phyloP scores from a whole-genome alignment of 2,329 filamentous ascomycete species.

The Colletotrichum caudatum region DNA sequence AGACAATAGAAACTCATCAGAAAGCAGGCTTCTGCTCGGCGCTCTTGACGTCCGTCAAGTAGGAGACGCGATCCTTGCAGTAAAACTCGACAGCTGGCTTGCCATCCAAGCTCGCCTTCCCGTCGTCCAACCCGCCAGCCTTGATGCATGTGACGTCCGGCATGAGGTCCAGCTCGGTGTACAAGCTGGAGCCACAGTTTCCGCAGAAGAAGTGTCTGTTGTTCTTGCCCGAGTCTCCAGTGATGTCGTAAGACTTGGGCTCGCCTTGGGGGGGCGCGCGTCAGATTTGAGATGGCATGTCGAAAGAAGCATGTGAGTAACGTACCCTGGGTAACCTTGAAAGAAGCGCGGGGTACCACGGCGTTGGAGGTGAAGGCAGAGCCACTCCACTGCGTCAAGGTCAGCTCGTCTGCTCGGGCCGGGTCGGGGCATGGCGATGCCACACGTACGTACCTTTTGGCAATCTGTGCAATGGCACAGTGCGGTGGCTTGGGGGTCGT shows the following conservation, averaged over 20 bases:
- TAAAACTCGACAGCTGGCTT: slow-evolving; percentile 66
- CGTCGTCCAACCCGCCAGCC: slow-evolving; percentile 63
- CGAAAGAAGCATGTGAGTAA: not conserved
- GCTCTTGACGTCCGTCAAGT: slow-evolving; percentile 55
- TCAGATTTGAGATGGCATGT: not conserved
- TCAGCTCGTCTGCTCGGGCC: not conserved
- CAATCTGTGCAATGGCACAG: slow-evolving; percentile 67
- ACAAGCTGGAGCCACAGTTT: slow-evolving; percentile 63
- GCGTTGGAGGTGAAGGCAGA: slow-evolving; percentile 67
- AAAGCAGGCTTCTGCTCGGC: slow-evolving; percentile 59
- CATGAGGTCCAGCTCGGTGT: slow-evolving; percentile 66
- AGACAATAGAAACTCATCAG: not conserved
- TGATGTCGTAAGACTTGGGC: slow-evolving; percentile 60
- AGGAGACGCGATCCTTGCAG: slow-evolving; percentile 60
- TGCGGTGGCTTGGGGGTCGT: slow-evolving; percentile 56
- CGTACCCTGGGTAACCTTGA: slow-evolving; percentile 62
- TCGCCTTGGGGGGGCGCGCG: slow-evolving; percentile 49
- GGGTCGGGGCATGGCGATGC: not conserved
- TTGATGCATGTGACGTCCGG: slow-evolving; percentile 63
- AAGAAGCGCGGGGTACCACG: slow-evolving; percentile 59
- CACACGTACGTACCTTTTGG: slow-evolving; percentile 60
- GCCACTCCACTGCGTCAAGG: slow-evolving; percentile 58
- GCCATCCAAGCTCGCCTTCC: slow-evolving; percentile 56
- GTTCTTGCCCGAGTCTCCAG: slow-evolving; percentile 63
- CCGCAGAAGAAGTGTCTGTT: slow-evolving; percentile 69